Base-by-base conservation (phyloP, 352 stramenopile species). In the Thalassiosira livingstoniorum region DNA sequence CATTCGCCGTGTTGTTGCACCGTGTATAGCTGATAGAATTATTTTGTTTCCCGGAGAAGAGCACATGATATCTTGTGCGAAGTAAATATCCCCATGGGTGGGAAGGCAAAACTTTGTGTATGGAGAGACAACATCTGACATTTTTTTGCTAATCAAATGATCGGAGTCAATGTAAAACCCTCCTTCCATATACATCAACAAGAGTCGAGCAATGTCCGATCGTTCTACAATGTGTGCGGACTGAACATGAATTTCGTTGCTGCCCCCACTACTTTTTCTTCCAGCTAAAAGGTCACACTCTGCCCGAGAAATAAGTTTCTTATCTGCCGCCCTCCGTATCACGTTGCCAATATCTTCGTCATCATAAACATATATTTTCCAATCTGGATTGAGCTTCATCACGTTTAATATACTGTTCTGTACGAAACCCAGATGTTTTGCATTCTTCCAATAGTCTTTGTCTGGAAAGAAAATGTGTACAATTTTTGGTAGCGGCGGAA, bases 381-480 rank as follows among this genome's bases (percentile, higher is more conserved):
- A 82, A 37, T 82, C 55, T 13, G 64, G 75, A 39, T 82, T 82
- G 11, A 82, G 47, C 5, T 51, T 72, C 21, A 35, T 76, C 7
- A 82, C 42, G 21, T 31, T 65, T 11, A 76, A 29, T 13, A 82
- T 82, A n/a, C 54, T 72, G 23, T 82, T 53, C 35, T 69, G 57
- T 0, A 82, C 75, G 35, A 82, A 82, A 15, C 64, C 42, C 15
- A 76, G 21, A 53, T 42, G 15, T 29, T 7, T 3, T 47, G 69
- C 10, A 5, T 35, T 71, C 2, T 34, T 25, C 42, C 58, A 66
- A 57, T 82, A 82, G 11, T 60, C 2, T 60, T 77, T 76, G 34
- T 82, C 75, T 10, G 65, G 75, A 64, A 82, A 82, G 55, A 82
- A 68, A 34, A 82, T 76, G 66, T 82, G 75, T 21, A 82, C 57